Percentiles rank a stretch among this genome's conserved stretches.
These are phyloP conservation scores for Coniophora puteana DNA, from an alignment of 1,284 basidiomycete genomes.

Conservation along the genomic window DNA sequence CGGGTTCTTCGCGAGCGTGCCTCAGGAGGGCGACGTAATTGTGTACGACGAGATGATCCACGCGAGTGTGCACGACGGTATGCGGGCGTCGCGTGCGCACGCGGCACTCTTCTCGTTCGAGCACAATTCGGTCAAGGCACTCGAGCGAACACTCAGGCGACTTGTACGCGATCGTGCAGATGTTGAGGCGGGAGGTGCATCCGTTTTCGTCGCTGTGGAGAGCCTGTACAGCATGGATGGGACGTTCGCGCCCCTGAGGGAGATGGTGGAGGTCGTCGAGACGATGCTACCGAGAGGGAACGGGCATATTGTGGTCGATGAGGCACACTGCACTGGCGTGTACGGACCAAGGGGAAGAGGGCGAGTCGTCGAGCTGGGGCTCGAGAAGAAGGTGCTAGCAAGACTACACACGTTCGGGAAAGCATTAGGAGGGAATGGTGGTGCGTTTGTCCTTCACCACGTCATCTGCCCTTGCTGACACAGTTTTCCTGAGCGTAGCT, in stretches of 20 bases:
- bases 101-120: slow-evolving; percentile 49
- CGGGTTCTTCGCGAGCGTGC: slow-evolving; percentile 81
- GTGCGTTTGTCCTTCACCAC: slow-evolving; percentile 39
- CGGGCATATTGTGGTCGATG: slow-evolving; percentile 77
- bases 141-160: slow-evolving; percentile 42
- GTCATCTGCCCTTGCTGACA: not conserved
- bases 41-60: slow-evolving; percentile 90
- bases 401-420: slow-evolving; percentile 72
- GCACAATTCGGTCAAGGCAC: slow-evolving; percentile 67
- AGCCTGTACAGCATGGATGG: slow-evolving; percentile 96
- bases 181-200: slow-evolving; percentile 35
- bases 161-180: slow-evolving; percentile 34
- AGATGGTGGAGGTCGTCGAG: slow-evolving; percentile 62
- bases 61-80: slow-evolving; percentile 89
- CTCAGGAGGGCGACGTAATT: slow-evolving; percentile 76
- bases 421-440: slow-evolving; percentile 72
- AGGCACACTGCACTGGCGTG: slow-evolving; percentile 84
- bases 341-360: slow-evolving; percentile 82
- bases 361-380: slow-evolving; percentile 56
- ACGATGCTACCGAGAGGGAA: slow-evolving; percentile 57
- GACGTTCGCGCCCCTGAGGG: slow-evolving; percentile 74
- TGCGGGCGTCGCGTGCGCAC: slow-evolving; percentile 59
- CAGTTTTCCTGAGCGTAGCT: slow-evolving; percentile 43
- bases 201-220: slow-evolving; percentile 82
- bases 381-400: slow-evolving; percentile 63